Evolutionary conservation across 495 filamentous ascomycete genomes (phyloP), one percentile per base, ranked within the genome.

Genomic region (Podospora sp.): DNA sequence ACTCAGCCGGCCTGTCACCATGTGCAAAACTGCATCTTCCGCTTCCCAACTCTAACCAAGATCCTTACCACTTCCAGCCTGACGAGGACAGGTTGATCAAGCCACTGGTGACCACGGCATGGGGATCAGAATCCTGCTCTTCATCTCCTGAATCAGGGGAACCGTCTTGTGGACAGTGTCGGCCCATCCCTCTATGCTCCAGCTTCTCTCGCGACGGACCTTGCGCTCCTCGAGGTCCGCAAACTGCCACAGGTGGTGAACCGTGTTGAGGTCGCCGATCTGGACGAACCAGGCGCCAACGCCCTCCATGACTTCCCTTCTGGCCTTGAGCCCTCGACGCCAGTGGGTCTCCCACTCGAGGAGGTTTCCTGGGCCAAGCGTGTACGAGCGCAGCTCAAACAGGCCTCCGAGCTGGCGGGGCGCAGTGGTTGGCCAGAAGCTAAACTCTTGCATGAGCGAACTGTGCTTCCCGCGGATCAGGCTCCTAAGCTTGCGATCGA

Each of bases 211-310:
- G 65, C 95, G 84, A 64, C 93, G 85, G 27, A 94, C 85, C 80
- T 96, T 95, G 64, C 95, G 85, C 79, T 98, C 95, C 78, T 97
- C 92, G 66, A 99, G 77, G 78, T 98, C 90, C 55, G 94, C 94
- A 84, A 97, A 99, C 74, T 99, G 95, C 95, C 95, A 99, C 26
- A 99, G 85, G 74, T 98, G 94, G 79, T 99, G 96, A 22, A 99
- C 95, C 0, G 92, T 97, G 82, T 99, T 99, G 55, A 99, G 83
- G 57, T 97, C 95, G 57, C 95, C 95, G 70, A 99, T 94, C 82
- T 99, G 95, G 33, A 97, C 94, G 69, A 99, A 99, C 95, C 95
- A 99, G 0, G 95, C 95, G 12, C 95, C 95, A 1, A 99, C 96
- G 16, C 95, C 95, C 75, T 98, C 95, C 96, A 98, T 98, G 22